These are phyloP conservation scores for Intubia oerlemansii DNA, from an alignment of 2,329 filamentous ascomycete species.

Conservation along the genomic window DNA sequence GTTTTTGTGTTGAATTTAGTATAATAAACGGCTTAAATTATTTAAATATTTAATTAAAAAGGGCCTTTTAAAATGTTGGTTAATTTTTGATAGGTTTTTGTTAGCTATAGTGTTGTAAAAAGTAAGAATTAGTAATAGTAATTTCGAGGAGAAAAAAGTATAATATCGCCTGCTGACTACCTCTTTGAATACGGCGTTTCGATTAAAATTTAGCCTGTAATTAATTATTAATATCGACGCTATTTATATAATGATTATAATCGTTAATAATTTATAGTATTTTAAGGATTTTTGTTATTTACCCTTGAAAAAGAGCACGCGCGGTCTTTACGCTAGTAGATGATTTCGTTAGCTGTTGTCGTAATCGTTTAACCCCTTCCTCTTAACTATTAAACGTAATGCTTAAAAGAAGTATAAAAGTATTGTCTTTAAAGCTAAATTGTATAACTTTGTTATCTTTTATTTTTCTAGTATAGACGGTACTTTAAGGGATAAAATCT, in stretches of 20 bases:
- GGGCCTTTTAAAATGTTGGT: too few species aligned
- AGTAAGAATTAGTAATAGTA: background rate
- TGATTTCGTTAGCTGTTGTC: background rate
- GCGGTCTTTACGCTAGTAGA: background rate
- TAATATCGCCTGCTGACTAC: background rate
- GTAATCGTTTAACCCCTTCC: too few species aligned
- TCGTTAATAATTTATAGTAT: background rate
- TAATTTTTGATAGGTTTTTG: background rate
- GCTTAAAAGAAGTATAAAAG: background rate
- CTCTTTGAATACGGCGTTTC: background rate
- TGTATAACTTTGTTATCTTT: background rate
- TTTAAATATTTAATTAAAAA: too few species aligned
- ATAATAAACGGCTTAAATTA: background rate
- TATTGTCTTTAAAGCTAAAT: background rate
- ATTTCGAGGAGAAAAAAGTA: background rate
- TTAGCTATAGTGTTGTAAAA: background rate
- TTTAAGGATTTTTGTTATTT: background rate
- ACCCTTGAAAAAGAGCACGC: background rate
- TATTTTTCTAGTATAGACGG: background rate
- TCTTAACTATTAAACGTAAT: background rate
- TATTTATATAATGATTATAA: background rate
- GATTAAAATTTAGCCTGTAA: background rate
- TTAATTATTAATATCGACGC: background rate
- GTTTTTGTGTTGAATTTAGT: background rate
- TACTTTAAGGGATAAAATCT: background rate